Conservation (phyloP, 2,329 filamentous ascomycete species). For the Zopfia rhizophila region DNA sequence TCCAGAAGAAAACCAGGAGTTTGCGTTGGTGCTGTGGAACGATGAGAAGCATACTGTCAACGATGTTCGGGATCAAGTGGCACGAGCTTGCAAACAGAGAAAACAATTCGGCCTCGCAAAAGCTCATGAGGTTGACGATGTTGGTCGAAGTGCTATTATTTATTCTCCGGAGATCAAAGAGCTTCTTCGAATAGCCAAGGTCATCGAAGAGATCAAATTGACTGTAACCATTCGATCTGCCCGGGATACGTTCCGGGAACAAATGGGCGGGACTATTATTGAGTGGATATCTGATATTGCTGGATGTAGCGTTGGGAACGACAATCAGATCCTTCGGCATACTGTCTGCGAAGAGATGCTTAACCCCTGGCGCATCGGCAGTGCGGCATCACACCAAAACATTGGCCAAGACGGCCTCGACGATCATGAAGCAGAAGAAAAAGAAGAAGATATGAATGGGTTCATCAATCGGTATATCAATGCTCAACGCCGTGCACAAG, state of each 20-base stretch:
- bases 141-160: slow-evolving; percentile 86
- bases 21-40: slow-evolving; percentile 91
- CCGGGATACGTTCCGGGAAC: slow-evolving; percentile 93
- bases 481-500: slow-evolving; percentile 38
- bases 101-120: slow-evolving; percentile 74
- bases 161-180: slow-evolving; percentile 77
- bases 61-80: slow-evolving; percentile 90
- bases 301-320: slow-evolving; percentile 83
- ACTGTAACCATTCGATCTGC: slow-evolving; percentile 95
- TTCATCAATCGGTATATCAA: slow-evolving; percentile 38
- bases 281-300: slow-evolving; percentile 96
- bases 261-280: slow-evolving; percentile 98
- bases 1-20: slow-evolving; percentile 74
- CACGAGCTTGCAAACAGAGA: slow-evolving; percentile 83
- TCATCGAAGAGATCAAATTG: slow-evolving; percentile 94
- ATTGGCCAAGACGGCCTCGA: slow-evolving; percentile 83
- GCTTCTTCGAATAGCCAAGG: slow-evolving; percentile 80
- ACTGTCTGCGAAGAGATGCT: slow-evolving; percentile 93
- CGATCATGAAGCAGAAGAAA: slow-evolving; percentile 77
- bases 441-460: slow-evolving; percentile 49
- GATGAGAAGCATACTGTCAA: slow-evolving; percentile 97
- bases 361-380: slow-evolving; percentile 86
- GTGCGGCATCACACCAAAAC: slow-evolving; percentile 79
- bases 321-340: slow-evolving; percentile 80
- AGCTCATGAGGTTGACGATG: slow-evolving; percentile 87